Conservation (phyloP, 352 stramenopile genomes). For the Pythium periplocum region DNA sequence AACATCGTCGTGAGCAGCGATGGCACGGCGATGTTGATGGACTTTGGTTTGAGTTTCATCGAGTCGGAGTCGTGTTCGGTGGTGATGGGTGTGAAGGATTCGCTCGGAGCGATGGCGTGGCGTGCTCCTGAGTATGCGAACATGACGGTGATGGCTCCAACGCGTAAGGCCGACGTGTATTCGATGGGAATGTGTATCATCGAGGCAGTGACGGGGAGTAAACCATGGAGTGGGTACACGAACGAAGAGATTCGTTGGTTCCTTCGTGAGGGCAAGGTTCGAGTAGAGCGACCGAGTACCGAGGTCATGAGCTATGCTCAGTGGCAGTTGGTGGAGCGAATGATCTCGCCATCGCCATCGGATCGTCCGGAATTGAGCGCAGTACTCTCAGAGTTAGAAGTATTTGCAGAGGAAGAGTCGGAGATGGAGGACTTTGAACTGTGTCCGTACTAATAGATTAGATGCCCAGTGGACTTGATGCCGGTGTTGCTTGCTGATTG, state of each 20-base stretch:
- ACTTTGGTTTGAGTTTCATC: conserved; percentile 20
- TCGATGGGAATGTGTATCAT: neutral
- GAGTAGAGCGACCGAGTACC: too few relatives aligned
- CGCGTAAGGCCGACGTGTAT: conserved; percentile 1
- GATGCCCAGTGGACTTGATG: too few relatives aligned
- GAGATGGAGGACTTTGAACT: too few relatives aligned
- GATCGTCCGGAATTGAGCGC: too few relatives aligned
- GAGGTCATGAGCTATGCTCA: too few relatives aligned
- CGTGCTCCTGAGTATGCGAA: neutral
- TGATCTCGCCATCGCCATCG: too few relatives aligned
- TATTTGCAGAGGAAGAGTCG: too few relatives aligned
- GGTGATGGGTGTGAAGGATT: neutral
- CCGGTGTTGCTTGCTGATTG: too few relatives aligned
- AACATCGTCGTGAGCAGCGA: conserved; percentile 25
- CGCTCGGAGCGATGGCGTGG: neutral
- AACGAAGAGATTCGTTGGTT: neutral
- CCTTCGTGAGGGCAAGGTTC: too few relatives aligned
- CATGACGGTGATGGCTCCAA: neutral
- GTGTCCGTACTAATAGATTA: too few relatives aligned
- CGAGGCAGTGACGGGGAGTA: neutral
- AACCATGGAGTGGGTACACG: neutral
- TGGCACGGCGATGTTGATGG: conserved; percentile 19
- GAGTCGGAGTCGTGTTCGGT: neutral
- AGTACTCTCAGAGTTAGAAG: too few relatives aligned
- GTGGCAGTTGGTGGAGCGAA: too few relatives aligned